These are phyloP conservation scores for Otatea glauca DNA, from an alignment of 176 grass and related monocot genomes.

Conservation along the genomic window DNA sequence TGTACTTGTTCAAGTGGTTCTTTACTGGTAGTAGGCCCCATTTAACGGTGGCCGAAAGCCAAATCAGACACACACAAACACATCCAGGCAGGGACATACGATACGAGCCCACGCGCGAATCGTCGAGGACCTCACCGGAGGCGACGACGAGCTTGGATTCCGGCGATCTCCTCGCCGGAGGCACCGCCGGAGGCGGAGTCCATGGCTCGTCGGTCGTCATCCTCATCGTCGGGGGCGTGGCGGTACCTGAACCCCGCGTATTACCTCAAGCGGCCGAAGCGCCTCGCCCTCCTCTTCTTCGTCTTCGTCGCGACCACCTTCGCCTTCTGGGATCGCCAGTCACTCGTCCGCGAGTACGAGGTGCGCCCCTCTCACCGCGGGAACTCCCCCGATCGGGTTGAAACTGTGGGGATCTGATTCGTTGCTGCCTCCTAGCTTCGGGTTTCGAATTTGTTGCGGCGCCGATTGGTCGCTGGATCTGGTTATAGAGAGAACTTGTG, in stretches of 20 bases:
- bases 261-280: slow-evolving; percentile 96
- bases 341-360: slow-evolving; percentile 86
- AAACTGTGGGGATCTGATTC: slow-evolving; percentile 51
- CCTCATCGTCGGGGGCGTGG: slow-evolving; percentile 67
- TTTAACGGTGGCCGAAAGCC: slow-evolving; percentile 31
- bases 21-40: slow-evolving; percentile 52
- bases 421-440: background rate
- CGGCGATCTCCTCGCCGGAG: slow-evolving; percentile 42
- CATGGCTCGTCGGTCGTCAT: slow-evolving; percentile 61
- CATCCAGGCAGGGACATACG: slow-evolving; percentile 26
- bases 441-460: slow-evolving; percentile 18
- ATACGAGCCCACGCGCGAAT: slow-evolving; percentile 36
- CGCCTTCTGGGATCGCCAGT: slow-evolving; percentile 94
- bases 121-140: slow-evolving; percentile 50
- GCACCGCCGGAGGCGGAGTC: slow-evolving; percentile 10
- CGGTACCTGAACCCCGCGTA: slow-evolving; percentile 91
- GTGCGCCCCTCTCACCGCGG: slow-evolving; percentile 37
- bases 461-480: slow-evolving; percentile 43
- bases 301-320: slow-evolving; percentile 85
- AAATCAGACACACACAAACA: slow-evolving; percentile 4
- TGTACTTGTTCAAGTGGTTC: slow-evolving; percentile 1
- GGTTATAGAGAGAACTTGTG: background rate
- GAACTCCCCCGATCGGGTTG: slow-evolving; percentile 29
- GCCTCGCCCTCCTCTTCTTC: slow-evolving; percentile 86
- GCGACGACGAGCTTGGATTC: slow-evolving; percentile 47